Evolutionary conservation across 2,329 filamentous ascomycete species (phyloP), one percentile per base, ranked within the genome.

Genomic region (Lachnellula hyalina): DNA sequence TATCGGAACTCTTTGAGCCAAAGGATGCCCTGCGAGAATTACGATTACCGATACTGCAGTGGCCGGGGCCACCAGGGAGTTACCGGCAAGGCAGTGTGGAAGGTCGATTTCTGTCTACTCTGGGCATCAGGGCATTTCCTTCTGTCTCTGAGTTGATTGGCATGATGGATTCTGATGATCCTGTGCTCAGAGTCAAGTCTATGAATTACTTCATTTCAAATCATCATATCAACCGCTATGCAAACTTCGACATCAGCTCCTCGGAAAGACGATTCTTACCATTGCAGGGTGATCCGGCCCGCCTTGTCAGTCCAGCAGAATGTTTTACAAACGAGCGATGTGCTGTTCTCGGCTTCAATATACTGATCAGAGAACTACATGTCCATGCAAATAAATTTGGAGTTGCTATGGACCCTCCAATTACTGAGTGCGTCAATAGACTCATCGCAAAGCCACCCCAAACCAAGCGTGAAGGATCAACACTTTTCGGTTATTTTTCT

Each of bases 251-350:
- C 61, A 77, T 87, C 52, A 75, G 75, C 14, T 69, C 71, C 17
- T 78, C 79, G 15, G 75, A 72, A 25, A 80, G 80, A 57, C 73
- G 81, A 1, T 88, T 90, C 57, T 73, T 97, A 38, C 92, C 92
- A 1, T 73, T 95, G 1, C 80, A 92, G 61, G 85, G 83, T 15
- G 79, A 81, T n/a, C 74, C 77, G 3, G 79, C 83, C 53, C 75
- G 76, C 38, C 75, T 96, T 28, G 88, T 90, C 1, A 73, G 79
- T 1, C 92, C 93, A 0, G 82, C 80, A 1, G 81, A 85, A 55
- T 96, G 92, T 66, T 99, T 90, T 67, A 90, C 85, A 0, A 93
- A 97, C 62, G 82, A 86, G 40, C 81, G 81, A 42, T 89, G 89
- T 21, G 78, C 86, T 0, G 77, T 95, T 4, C 78, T 99, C 51